phyloP scores from a whole-genome alignment of 1,284 basidiomycete species.

The Peniophora sp. region DNA sequence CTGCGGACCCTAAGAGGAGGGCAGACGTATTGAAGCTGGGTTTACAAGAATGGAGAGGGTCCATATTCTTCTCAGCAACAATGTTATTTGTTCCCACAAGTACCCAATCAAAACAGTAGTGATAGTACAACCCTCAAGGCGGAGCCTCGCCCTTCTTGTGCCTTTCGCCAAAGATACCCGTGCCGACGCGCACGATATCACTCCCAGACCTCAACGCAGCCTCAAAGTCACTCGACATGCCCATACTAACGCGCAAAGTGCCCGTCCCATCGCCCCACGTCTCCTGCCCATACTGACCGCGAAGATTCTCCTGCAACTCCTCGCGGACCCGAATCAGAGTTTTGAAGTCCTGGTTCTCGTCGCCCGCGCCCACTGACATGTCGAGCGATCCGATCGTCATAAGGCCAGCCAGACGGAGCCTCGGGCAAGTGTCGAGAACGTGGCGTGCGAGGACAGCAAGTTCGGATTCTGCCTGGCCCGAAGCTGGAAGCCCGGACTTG shows the following conservation, averaged over 20 bases:
- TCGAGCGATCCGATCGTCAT: conserved; percentile 95
- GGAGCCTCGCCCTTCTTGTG: conserved; percentile 36
- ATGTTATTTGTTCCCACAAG: too few species aligned
- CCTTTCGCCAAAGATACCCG: conserved; percentile 81
- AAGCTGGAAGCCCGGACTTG: conserved; percentile 74
- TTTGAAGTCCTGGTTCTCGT: conserved; percentile 78
- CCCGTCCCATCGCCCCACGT: conserved; percentile 46
- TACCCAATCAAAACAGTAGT: too few species aligned
- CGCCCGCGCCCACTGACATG: conserved; percentile 45
- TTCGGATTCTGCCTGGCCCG: conserved; percentile 30
- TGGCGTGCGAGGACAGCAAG: conserved; percentile 65
- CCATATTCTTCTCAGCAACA: too few species aligned
- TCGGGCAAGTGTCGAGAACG: conserved; percentile 68
- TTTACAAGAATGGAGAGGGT: too few species aligned
- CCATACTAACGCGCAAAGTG: conserved; percentile 84
- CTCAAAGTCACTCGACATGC: conserved; percentile 96
- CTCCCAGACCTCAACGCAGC: conserved; percentile 80
- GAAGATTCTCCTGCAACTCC: conserved; percentile 40
- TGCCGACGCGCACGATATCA: conserved; percentile 87
- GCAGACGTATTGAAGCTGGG: too few species aligned
- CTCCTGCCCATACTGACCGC: conserved; percentile 21
- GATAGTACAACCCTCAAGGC: too few species aligned
- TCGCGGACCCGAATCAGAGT: conserved; percentile 59
- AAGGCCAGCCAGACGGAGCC: conserved; percentile 72
- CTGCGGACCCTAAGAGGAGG: too few species aligned